phyloP scores from a whole-genome alignment of 2,329 filamentous ascomycete genomes.

The Verticillium dahliae region DNA sequence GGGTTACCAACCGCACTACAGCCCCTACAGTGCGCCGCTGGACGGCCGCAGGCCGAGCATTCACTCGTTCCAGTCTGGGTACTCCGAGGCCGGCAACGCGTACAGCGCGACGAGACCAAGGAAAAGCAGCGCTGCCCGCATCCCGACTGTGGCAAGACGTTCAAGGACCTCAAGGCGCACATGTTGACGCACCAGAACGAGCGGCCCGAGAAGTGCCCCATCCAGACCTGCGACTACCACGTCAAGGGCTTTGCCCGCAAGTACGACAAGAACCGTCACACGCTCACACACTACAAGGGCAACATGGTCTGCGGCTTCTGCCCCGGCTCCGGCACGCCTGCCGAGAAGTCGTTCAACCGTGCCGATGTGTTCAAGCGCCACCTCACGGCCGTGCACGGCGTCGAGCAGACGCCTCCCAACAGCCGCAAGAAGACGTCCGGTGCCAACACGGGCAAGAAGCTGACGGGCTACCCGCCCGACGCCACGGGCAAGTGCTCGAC shows the following conservation, averaged over 20 bases:
- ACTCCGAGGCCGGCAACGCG: constrained; percentile 47
- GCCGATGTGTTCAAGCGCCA: constrained; percentile 96
- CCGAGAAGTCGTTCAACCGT: constrained; percentile 92
- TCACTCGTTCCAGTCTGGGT: constrained; percentile 54
- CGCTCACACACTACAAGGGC: constrained; percentile 91
- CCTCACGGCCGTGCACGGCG: constrained; percentile 81
- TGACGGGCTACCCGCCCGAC: constrained; percentile 64
- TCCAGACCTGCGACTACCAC: constrained; percentile 86
- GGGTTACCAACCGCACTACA: constrained; percentile 49
- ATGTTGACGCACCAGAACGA: constrained; percentile 92
- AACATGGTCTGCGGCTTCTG: constrained; percentile 97
- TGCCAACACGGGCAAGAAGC: constrained; percentile 23
- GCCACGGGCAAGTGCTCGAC: constrained; percentile 93
- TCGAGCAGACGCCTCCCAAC: constrained; percentile 89
- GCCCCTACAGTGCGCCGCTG: constrained; percentile 43
- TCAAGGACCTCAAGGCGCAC: constrained; percentile 90
- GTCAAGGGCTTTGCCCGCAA: constrained; percentile 88
- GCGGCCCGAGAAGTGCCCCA: constrained; percentile 90
- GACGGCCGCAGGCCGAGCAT: constrained; percentile 57
- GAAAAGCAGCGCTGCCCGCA: constrained; percentile 72
- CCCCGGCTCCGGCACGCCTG: constrained; percentile 77
- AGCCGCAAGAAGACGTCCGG: constrained; percentile 64
- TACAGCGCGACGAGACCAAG: constrained; percentile 56
- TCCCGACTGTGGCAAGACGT: constrained; percentile 75
- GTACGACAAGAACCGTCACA: constrained; percentile 95